phyloP scores from a whole-genome alignment of 1,284 basidiomycete genomes.

The Paramarasmius palmivorus region DNA sequence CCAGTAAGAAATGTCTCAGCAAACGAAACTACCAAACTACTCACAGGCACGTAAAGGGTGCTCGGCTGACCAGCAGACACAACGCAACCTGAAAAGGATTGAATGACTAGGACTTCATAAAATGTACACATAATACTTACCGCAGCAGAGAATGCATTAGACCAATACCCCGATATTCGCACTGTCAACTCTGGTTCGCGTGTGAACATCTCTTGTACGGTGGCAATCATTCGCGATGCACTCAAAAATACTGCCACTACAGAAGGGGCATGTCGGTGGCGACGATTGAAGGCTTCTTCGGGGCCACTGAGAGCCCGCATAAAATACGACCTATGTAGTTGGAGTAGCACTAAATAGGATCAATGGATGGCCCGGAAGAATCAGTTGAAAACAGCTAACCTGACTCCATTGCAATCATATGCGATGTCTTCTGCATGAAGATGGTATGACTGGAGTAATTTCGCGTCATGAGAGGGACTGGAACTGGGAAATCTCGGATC shows the following conservation, averaged over 20 bases:
- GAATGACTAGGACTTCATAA: no score
- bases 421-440: slow-evolving; percentile 56
- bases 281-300: slow-evolving; percentile 51
- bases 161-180: slow-evolving; percentile 63
- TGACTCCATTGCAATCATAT: slow-evolving; percentile 56
- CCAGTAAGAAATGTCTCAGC: neutral
- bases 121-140: slow-evolving; percentile 34
- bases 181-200: slow-evolving; percentile 55
- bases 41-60: slow-evolving; percentile 43
- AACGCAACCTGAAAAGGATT: slow-evolving; percentile 38
- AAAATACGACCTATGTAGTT: slow-evolving; percentile 67
- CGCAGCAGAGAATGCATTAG: slow-evolving; percentile 65
- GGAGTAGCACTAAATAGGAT: slow-evolving; percentile 50
- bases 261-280: slow-evolving; percentile 58
- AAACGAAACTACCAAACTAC: neutral
- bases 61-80: slow-evolving; percentile 43
- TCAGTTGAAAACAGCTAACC: slow-evolving; percentile 35
- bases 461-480: slow-evolving; percentile 40
- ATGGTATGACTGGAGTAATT: slow-evolving; percentile 38
- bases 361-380: slow-evolving; percentile 3
- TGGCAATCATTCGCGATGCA: slow-evolving; percentile 53
- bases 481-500: slow-evolving; percentile 59
- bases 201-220: slow-evolving; percentile 53
- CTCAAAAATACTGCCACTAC: slow-evolving; percentile 61
- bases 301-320: slow-evolving; percentile 57